Evolutionary conservation across 805 yeast genomes (phyloP), one percentile per base, ranked within the genome.

Genomic region (Debaryomyces prosopidis): DNA sequence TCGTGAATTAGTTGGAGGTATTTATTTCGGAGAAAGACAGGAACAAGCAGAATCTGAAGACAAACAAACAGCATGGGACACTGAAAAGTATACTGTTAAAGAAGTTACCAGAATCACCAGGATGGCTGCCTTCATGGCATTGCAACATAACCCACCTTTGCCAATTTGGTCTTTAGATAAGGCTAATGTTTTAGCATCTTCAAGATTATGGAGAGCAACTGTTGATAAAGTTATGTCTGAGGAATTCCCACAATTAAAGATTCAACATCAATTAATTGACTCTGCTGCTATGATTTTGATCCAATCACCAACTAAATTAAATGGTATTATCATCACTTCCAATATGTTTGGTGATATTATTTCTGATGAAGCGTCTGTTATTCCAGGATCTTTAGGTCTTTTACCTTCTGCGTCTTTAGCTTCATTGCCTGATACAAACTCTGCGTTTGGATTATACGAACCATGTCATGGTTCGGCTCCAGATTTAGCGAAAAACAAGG

Each of bases 401-500:
- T 79, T 94, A 53, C 99, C 99, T 41, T 89, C 97, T 45, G 95
- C 99, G 3, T 92, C 98, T 16, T 80, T 94, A 62, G 94, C 97
- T 3, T 89, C 97, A n/a, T 78, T 94, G 63, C 99, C 99, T 43
- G 97, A 92, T 69, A 82, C 92, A 33, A 91, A 91, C 77, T 75
- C 79, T 41, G 98, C 98, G 0, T 91, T 94, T 63, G 99, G 99
- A 47, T 76, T 94, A 53, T 94, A 94, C 66, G 99, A 94, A 74
- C 98, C 99, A 54, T 92, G 97, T 64, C 99, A 92, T 66, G 99
- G 99, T 39, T 86, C 97, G 39, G 99, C 99, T 30, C 99, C 99
- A 42, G 99, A 92, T 68, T 81, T 92, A 63, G 84, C 85, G 42
- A 75, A 71, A 48, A 89, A 89, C 65, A 86, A 88, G 72, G 99